Evolutionary conservation across 2,329 filamentous ascomycete species (phyloP).

Genomic region (Emericellopsis atlantica): DNA sequence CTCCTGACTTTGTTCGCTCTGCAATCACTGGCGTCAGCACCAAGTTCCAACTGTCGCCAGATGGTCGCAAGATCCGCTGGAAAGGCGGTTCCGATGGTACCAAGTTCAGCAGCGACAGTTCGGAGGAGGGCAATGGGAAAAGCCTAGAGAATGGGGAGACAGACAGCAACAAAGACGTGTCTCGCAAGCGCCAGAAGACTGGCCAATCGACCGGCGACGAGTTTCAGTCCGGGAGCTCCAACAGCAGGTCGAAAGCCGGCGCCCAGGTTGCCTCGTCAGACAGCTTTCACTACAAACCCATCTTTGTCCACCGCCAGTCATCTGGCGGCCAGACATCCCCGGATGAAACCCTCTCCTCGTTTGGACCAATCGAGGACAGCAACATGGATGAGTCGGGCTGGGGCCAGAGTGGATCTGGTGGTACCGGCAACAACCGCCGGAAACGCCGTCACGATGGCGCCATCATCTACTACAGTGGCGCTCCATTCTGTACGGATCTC

Average conservation of each 20-base stretch:
- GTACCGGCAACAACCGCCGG: slow-evolving; percentile 27
- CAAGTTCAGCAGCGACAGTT: slow-evolving; percentile 51
- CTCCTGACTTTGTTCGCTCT: slow-evolving; percentile 61
- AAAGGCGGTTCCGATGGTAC: slow-evolving; percentile 56
- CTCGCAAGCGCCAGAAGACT: slow-evolving; percentile 33
- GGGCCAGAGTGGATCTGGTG: slow-evolving; percentile 34
- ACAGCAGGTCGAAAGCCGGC: slow-evolving; percentile 25
- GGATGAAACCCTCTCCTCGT: slow-evolving; percentile 37
- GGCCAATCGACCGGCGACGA: slow-evolving; percentile 19
- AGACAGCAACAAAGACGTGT: slow-evolving; percentile 26
- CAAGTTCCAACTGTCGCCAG: slow-evolving; percentile 64
- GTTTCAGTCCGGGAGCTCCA: slow-evolving; percentile 18
- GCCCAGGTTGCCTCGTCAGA: slow-evolving; percentile 25
- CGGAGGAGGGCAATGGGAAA: slow-evolving; percentile 28
- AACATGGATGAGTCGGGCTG: slow-evolving; percentile 33
- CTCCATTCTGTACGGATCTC: slow-evolving; percentile 69
- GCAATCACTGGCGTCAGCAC: slow-evolving; percentile 59
- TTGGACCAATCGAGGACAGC: slow-evolving; percentile 32
- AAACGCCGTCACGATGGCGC: slow-evolving; percentile 54
- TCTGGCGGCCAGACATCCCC: slow-evolving; percentile 32
- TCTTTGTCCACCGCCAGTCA: slow-evolving; percentile 41
- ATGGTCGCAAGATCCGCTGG: slow-evolving; percentile 73
- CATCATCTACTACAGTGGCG: slow-evolving; percentile 74
- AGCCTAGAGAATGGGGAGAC: slow-evolving; percentile 37
- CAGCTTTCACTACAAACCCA: slow-evolving; percentile 50